A percentile compares a stretch with the other conserved stretches of the same genome.
phyloP scores from a whole-genome alignment of 116 monocot genomes.

The Trichopus zeylanicus region DNA sequence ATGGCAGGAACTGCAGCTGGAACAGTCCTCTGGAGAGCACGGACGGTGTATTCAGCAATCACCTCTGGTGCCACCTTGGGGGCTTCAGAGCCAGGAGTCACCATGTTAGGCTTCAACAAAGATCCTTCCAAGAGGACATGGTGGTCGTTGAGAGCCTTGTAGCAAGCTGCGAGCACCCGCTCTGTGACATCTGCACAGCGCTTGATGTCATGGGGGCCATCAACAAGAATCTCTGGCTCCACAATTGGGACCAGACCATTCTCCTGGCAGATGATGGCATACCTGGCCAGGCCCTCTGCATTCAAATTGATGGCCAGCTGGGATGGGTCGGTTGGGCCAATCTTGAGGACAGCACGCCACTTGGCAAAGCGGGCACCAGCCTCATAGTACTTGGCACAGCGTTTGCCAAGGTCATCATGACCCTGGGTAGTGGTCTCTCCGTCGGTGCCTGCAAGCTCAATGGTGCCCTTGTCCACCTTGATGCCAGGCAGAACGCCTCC shows the following conservation, averaged over 20 bases:
- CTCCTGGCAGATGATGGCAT: slow-evolving; percentile 30
- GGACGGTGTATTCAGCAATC: slow-evolving; percentile 19
- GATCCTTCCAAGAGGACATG: slow-evolving; percentile 20
- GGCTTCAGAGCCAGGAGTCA: slow-evolving; percentile 16
- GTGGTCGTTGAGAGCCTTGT: slow-evolving; percentile 22
- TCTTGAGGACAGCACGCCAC: slow-evolving; percentile 25
- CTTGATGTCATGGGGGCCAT: slow-evolving; percentile 19
- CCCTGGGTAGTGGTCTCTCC: slow-evolving; percentile 25
- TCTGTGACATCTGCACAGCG: slow-evolving; percentile 15
- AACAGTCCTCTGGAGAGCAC: slow-evolving; percentile 22
- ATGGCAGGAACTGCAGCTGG: slow-evolving; percentile 21
- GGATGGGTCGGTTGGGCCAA: slow-evolving; percentile 12
- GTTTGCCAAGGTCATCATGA: slow-evolving; percentile 21
- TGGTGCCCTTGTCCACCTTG: slow-evolving; percentile 26
- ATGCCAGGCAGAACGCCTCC: slow-evolving; percentile 24
- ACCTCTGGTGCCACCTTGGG: slow-evolving; percentile 14
- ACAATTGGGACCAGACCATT: slow-evolving; percentile 21
- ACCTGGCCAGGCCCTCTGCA: slow-evolving; percentile 16
- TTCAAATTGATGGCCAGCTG: slow-evolving; percentile 13
- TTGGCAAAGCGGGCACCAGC: slow-evolving; percentile 24
- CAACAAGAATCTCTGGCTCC: slow-evolving; percentile 23
- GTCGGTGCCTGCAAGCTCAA: slow-evolving; percentile 20
- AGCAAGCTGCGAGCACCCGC: slow-evolving; percentile 20
- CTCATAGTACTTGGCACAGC: slow-evolving; percentile 20
- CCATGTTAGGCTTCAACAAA: slow-evolving; percentile 24